Percentiles rank a stretch among this genome's conserved stretches.
phyloP scores from a whole-genome alignment of 176 grass and related monocot species.

The Triticum monococcum region DNA sequence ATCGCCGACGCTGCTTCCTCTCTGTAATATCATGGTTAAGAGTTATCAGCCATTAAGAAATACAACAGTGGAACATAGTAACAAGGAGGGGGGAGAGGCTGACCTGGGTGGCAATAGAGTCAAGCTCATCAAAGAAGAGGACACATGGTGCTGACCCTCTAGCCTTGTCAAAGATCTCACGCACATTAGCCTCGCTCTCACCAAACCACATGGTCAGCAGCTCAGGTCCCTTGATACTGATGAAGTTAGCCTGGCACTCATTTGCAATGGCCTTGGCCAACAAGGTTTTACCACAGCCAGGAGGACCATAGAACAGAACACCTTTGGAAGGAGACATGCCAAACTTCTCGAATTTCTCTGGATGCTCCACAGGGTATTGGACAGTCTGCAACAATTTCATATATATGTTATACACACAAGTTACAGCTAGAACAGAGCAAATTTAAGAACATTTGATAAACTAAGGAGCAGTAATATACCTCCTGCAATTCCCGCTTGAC shows the following conservation, averaged over 20 bases:
- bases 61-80: neutral
- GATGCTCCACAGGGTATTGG: slow-evolving; percentile 92
- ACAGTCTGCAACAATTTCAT: slow-evolving; percentile 59
- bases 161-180: slow-evolving; percentile 90
- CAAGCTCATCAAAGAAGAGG: slow-evolving; percentile 86
- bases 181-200: slow-evolving; percentile 91
- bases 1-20: slow-evolving; percentile 72
- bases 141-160: slow-evolving; percentile 75
- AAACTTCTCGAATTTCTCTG: slow-evolving; percentile 94
- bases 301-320: slow-evolving; percentile 87
- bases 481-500: slow-evolving; percentile 76
- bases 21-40: slow-evolving; percentile 38
- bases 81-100: neutral
- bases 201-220: slow-evolving; percentile 94
- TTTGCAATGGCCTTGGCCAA: slow-evolving; percentile 95
- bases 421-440: neutral
- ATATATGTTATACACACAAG: neutral
- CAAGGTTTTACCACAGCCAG: slow-evolving; percentile 87
- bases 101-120: slow-evolving; percentile 93
- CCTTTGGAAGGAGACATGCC: slow-evolving; percentile 93
- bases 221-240: slow-evolving; percentile 89
- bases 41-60: neutral
- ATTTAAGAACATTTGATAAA: neutral
- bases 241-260: slow-evolving; percentile 93
- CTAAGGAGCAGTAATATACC: slow-evolving; percentile 26